A percentile compares a stretch with the other conserved stretches of the same genome.
Conservation (phyloP, 345 rosid species). For the Durio zibethinus region DNA sequence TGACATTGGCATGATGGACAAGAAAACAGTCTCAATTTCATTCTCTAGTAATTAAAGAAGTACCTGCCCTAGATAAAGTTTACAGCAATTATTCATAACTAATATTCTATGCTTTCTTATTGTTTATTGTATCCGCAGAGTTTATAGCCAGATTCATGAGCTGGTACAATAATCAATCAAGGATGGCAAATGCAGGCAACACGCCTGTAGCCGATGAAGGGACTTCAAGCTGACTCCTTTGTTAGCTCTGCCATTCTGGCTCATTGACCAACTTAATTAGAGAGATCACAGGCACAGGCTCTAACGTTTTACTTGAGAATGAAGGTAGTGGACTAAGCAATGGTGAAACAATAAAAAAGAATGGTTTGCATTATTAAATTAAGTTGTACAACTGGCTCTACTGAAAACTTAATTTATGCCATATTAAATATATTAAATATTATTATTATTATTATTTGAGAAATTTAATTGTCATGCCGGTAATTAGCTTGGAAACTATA, state of each 20-base stretch:
- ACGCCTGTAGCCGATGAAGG: not conserved
- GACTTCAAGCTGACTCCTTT: not conserved
- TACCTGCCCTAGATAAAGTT: no score
- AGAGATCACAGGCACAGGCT: not conserved
- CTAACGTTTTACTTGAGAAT: not conserved
- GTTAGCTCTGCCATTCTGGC: not conserved
- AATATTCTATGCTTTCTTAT: not conserved
- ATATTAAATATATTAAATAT: not conserved
- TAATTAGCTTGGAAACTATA: not conserved
- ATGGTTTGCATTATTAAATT: no score
- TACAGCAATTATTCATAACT: no score
- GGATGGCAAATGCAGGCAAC: not conserved
- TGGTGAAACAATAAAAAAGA: not conserved
- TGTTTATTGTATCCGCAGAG: no score
- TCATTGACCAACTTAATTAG: not conserved
- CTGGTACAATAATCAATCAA: conserved; percentile 35
- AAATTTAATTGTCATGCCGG: no score
- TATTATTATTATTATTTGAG: no score
- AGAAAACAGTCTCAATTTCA: no score
- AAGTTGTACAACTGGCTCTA: no score
- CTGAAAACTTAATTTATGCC: no score
- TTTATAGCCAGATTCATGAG: conserved; percentile 63
- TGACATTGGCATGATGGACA: no score
- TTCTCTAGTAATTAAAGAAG: no score
- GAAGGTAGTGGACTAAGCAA: not conserved